These are phyloP conservation scores for Claviceps purpurea DNA, from an alignment of 2,329 filamentous ascomycete species.

Conservation along the genomic window DNA sequence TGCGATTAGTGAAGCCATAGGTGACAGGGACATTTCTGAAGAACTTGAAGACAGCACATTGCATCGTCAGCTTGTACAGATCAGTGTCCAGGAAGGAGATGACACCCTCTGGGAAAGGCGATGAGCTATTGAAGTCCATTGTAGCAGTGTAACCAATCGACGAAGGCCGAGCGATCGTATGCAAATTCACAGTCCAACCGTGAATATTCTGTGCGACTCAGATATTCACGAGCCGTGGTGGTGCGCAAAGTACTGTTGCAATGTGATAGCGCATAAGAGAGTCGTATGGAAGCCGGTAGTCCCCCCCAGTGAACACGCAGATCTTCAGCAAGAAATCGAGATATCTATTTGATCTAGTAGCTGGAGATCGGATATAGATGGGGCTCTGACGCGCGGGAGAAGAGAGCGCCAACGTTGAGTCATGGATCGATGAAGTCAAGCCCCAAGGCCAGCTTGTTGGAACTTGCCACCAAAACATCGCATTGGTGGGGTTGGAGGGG, in stretches of 20 bases:
- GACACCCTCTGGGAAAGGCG: slow-evolving; percentile 59
- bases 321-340: background rate
- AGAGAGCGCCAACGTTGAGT: background rate
- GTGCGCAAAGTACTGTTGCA: background rate
- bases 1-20: slow-evolving; percentile 92
- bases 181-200: background rate
- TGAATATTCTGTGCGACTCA: background rate
- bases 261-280: background rate
- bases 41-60: slow-evolving; percentile 89
- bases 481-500: slow-evolving; percentile 14
- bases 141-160: background rate
- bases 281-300: background rate
- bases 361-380: too few species aligned
- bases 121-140: slow-evolving; percentile 56
- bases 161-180: background rate
- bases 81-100: slow-evolving; percentile 73
- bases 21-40: slow-evolving; percentile 73
- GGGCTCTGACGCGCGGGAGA: background rate
- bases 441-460: background rate
- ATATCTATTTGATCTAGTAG: too few species aligned
- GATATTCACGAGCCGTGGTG: background rate
- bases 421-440: background rate
- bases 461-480: background rate
- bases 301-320: background rate
- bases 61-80: slow-evolving; percentile 97